A percentile compares a stretch with the other conserved stretches of the same genome.
Conservation (phyloP, 176 grass and related monocot genomes). For the Zea luxurians region DNA sequence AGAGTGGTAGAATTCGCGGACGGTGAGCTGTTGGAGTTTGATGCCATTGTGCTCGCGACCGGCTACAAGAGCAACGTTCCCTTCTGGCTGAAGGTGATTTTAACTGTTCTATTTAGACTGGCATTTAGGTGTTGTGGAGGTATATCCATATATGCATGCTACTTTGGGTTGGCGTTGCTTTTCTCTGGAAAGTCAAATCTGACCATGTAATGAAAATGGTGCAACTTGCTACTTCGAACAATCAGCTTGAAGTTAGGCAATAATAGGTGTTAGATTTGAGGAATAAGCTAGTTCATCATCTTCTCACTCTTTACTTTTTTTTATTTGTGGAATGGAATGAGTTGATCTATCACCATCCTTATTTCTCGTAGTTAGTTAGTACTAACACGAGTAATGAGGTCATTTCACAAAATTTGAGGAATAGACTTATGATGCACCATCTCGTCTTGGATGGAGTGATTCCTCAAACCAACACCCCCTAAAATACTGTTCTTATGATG, state of each 20-base stretch:
- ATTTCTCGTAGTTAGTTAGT: too few species aligned
- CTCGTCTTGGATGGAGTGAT: too few species aligned
- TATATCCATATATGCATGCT: too few species aligned
- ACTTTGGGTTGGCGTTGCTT: background rate
- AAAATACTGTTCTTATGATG: background rate
- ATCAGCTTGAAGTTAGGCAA: background rate
- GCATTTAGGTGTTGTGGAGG: background rate
- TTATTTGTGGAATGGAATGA: too few species aligned
- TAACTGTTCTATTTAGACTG: background rate
- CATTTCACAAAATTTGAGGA: too few species aligned
- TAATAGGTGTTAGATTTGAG: too few species aligned
- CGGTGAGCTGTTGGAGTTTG: conserved; percentile 52
- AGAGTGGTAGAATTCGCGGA: conserved; percentile 63
- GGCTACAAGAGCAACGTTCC: conserved; percentile 96
- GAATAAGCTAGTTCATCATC: too few species aligned
- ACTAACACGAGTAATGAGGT: too few species aligned
- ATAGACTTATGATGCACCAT: too few species aligned
- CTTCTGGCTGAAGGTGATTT: conserved; percentile 75
- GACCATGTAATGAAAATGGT: background rate
- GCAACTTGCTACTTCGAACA: background rate
- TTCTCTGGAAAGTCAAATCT: background rate
- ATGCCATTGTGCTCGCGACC: conserved; percentile 74
- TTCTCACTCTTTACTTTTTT: too few species aligned
- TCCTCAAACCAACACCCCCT: too few species aligned
- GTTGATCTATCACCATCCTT: too few species aligned